These are phyloP conservation scores for Macrocybe sp. DNA, from an alignment of 1,284 basidiomycete species.

Conservation along the genomic window DNA sequence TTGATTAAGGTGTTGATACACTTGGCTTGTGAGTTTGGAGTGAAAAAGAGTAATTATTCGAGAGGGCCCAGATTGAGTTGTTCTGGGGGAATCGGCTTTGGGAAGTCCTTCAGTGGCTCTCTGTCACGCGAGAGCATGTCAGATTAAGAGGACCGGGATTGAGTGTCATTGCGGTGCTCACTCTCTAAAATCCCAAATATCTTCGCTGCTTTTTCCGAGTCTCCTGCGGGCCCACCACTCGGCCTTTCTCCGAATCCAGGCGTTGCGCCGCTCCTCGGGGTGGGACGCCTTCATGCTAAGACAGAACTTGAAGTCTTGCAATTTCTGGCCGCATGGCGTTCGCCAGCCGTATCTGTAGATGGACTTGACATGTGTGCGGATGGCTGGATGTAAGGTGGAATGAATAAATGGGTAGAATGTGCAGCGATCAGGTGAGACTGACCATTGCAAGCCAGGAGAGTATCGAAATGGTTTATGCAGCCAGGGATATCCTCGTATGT, in stretches of 20 bases:
- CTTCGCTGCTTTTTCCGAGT: slow-evolving; percentile 79
- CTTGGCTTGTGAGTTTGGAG: no score
- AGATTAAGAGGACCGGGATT: background rate
- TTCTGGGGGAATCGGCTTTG: slow-evolving; percentile 24
- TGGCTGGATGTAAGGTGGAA: slow-evolving; percentile 40
- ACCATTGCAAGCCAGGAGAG: slow-evolving; percentile 78
- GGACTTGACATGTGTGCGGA: slow-evolving; percentile 79
- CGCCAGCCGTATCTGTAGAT: slow-evolving; percentile 85
- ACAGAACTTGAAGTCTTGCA: slow-evolving; percentile 96
- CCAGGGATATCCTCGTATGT: slow-evolving; percentile 75
- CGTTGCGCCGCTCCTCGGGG: slow-evolving; percentile 71
- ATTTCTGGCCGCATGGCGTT: slow-evolving; percentile 73
- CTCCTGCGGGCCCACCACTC: slow-evolving; percentile 89
- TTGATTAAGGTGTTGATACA: no score
- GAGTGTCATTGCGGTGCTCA: slow-evolving; percentile 26
- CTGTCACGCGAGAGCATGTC: slow-evolving; percentile 14
- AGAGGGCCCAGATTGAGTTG: slow-evolving; percentile 1
- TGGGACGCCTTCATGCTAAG: slow-evolving; percentile 78
- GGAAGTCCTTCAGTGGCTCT: slow-evolving; percentile 28
- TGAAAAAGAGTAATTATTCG: slow-evolving; percentile 1
- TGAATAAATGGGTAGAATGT: slow-evolving; percentile 7
- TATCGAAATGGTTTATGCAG: slow-evolving; percentile 77
- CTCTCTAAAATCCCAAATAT: slow-evolving; percentile 89
- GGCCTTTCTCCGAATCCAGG: slow-evolving; percentile 83
- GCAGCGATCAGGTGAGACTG: slow-evolving; percentile 17